These are phyloP conservation scores for Piloderma croceum DNA, from an alignment of 768 basidiomycete genomes.

Conservation along the genomic window DNA sequence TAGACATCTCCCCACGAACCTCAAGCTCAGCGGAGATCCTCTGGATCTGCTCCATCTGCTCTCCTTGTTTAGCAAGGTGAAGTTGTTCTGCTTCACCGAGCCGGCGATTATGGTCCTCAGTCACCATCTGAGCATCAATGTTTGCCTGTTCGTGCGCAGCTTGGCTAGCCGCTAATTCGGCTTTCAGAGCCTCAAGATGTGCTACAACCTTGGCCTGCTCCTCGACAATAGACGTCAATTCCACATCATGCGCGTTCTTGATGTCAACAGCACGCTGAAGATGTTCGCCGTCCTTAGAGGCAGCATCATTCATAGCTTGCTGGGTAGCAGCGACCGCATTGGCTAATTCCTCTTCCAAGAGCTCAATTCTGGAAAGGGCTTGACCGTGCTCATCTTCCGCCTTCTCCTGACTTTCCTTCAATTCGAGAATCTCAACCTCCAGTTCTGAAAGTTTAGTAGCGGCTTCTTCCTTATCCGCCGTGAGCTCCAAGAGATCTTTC, in stretches of 20 bases:
- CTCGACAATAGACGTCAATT: conserved; percentile 39
- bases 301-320: conserved; percentile 41
- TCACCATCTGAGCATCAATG: conserved; percentile 37
- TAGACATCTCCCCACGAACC: conserved; percentile 34
- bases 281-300: conserved; percentile 43
- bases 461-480: conserved; percentile 64
- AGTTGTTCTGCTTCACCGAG: conserved; percentile 50
- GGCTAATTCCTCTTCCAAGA: conserved; percentile 49
- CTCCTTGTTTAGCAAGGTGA: conserved; percentile 44
- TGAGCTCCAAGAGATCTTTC: conserved; percentile 46
- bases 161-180: conserved; percentile 40
- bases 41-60: conserved; percentile 50
- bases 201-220: conserved; percentile 39
- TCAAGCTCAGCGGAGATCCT: conserved; percentile 57
- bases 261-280: conserved; percentile 34
- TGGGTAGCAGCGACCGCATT: conserved; percentile 44
- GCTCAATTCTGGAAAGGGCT: conserved; percentile 40
- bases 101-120: conserved; percentile 41
- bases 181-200: conserved; percentile 41
- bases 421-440: conserved; percentile 75
- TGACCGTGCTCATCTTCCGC: conserved; percentile 54
- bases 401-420: conserved; percentile 63
- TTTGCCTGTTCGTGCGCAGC: conserved; percentile 45
- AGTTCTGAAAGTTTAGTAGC: conserved; percentile 71
- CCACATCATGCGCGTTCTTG: conserved; percentile 39